These are phyloP conservation scores for Fusarium paranaense DNA, from an alignment of 2,329 filamentous ascomycete species.

Conservation along the genomic window DNA sequence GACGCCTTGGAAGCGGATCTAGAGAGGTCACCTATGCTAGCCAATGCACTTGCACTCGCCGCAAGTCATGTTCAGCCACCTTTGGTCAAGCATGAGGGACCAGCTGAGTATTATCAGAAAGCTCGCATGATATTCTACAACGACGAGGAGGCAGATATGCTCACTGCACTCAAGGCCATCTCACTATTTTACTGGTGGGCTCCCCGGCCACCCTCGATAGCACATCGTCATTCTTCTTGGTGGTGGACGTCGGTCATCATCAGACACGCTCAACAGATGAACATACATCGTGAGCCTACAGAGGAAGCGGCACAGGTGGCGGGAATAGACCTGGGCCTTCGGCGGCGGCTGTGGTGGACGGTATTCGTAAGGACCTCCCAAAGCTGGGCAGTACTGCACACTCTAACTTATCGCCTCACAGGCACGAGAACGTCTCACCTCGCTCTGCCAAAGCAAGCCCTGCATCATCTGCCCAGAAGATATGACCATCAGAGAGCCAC, in stretches of 20 bases:
- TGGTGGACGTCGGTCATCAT: conserved; percentile 60
- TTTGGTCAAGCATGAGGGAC: conserved; percentile 52
- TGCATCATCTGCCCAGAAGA: conserved; percentile 57
- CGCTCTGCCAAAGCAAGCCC: conserved; percentile 57
- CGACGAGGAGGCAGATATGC: conserved; percentile 52
- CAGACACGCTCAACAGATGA: conserved; percentile 57
- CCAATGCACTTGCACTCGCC: conserved; percentile 54
- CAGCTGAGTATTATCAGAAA: conserved; percentile 54
- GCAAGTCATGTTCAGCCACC: conserved; percentile 57
- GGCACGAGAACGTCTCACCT: conserved; percentile 46
- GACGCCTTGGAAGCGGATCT: conserved; percentile 47
- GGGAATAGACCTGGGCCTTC: conserved; percentile 18
- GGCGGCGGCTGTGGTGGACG: conserved; percentile 37
- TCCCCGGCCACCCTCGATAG: conserved; percentile 51
- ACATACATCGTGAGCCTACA: conserved; percentile 54
- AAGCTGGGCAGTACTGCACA: neutral
- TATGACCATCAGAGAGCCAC: conserved; percentile 53
- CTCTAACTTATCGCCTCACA: neutral
- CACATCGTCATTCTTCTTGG: conserved; percentile 56
- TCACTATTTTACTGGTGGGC: conserved; percentile 60
- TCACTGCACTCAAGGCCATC: conserved; percentile 52
- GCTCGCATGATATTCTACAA: conserved; percentile 55
- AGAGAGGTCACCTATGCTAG: conserved; percentile 49
- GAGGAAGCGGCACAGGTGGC: conserved; percentile 8
- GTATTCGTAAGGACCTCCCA: conserved; percentile 25